A percentile compares a stretch with the other conserved stretches of the same genome.
Conservation (phyloP, 805 yeast species). For the Starmerella sp. region DNA sequence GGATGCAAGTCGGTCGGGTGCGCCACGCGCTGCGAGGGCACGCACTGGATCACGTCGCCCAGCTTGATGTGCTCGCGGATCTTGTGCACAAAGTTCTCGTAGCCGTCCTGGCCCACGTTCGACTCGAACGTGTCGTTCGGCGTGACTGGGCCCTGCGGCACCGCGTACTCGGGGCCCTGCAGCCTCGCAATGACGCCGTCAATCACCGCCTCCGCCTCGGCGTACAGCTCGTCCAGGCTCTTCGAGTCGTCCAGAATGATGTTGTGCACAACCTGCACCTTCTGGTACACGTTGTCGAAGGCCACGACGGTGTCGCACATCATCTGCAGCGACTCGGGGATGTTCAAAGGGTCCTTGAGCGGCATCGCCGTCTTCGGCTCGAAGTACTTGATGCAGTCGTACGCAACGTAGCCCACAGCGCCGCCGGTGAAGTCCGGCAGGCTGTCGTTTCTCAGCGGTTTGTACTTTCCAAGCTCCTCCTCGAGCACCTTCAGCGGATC, state of each 20-base stretch:
- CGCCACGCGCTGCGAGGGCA: conserved; percentile 93
- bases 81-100: conserved; percentile 64
- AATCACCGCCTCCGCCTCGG: conserved; percentile 44
- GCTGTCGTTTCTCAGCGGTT: conserved; percentile 70
- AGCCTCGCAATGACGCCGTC: conserved; percentile 38
- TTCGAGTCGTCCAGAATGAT: conserved; percentile 31
- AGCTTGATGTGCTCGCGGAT: conserved; percentile 71
- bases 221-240: conserved; percentile 40
- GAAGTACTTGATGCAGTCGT: conserved; percentile 92
- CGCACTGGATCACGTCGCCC: conserved; percentile 96
- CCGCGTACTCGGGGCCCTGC: conserved; percentile 36
- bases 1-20: conserved; percentile 94
- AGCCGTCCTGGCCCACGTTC: conserved; percentile 88
- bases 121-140: conserved; percentile 63
- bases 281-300: conserved; percentile 85
- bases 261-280: conserved; percentile 83
- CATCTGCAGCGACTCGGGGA: conserved; percentile 92
- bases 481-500: conserved; percentile 77
- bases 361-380: conserved; percentile 79
- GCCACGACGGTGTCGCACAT: conserved; percentile 81
- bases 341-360: conserved; percentile 63
- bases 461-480: conserved; percentile 51
- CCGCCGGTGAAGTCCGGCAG: conserved; percentile 81
- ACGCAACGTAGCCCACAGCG: conserved; percentile 89
- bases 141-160: conserved; percentile 64